Conservation (phyloP, 2,329 filamentous ascomycete genomes). For the Penicillium janthinellum region DNA sequence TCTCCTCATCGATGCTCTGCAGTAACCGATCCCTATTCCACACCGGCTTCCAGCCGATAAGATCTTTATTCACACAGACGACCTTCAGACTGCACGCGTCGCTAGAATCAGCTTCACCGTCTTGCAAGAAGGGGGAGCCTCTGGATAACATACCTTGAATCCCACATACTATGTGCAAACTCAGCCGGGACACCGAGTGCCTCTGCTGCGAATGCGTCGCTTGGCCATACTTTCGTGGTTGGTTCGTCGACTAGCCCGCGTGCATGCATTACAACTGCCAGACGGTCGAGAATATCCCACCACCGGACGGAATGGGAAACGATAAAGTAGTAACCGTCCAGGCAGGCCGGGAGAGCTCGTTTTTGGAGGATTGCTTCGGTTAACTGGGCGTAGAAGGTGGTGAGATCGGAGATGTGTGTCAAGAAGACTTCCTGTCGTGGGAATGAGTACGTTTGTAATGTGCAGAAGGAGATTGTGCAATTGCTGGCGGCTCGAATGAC, state of each 20-base stretch:
- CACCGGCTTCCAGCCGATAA: slow-evolving; percentile 1
- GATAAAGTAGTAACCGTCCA: slow-evolving; percentile 5
- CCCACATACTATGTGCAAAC: not conserved
- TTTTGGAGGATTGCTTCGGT: slow-evolving; percentile 5
- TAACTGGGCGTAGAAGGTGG: slow-evolving; percentile 6
- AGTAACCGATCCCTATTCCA: slow-evolving; percentile 5
- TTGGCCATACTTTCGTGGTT: not conserved
- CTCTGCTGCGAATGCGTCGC: not conserved
- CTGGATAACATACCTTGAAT: not conserved
- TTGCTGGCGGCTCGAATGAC: not conserved
- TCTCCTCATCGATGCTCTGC: slow-evolving; percentile 3
- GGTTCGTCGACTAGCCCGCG: not conserved
- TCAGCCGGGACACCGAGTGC: not conserved
- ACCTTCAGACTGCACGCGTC: not conserved
- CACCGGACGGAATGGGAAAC: slow-evolving; percentile 4
- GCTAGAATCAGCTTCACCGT: not conserved
- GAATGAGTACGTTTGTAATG: not conserved
- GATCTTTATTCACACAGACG: not conserved
- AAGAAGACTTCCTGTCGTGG: not conserved
- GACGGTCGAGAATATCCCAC: slow-evolving; percentile 7
- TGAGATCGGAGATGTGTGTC: slow-evolving; percentile 11
- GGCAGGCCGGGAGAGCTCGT: not conserved
- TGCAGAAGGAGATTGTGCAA: too few species aligned
- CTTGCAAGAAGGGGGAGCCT: too few species aligned
- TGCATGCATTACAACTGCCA: slow-evolving; percentile 1